Evolutionary conservation across 306 rosid species (phyloP), one percentile per base, ranked within the genome.

Genomic region (Dalbergia cultrata): DNA sequence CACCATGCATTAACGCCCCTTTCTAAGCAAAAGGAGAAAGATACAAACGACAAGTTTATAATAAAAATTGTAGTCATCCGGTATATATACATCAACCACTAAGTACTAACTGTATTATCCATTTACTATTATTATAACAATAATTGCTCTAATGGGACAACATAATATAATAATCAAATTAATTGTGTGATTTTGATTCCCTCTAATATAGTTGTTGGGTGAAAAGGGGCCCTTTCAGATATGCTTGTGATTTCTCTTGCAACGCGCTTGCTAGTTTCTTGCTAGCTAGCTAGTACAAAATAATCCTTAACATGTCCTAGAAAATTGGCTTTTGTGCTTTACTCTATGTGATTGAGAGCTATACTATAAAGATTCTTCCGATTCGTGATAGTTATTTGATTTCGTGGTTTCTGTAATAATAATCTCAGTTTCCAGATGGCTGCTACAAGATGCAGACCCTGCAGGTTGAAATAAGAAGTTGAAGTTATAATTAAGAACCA

Each of bases 151-250:
- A 63, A 77, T 54, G 63, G 64, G 75, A 77, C 74, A 70, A 71
- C 0, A 9, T 16, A 76, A 76, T 26, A 26, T 26, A 26, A 26
- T 77, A 64, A 63, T 76, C 56, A 70, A 62, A 70, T 52, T 70
- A 62, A 77, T 57, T 45, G 57, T 64, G 74, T 50, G 74, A 50
- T 75, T 68, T 34, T 21, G 45, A 49, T 75, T 59, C 22, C 59
- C 66, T 71, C 26, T 43, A 16, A 67, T 61, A 19, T 21, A 37
- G 71, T 75, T 59, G 72, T 70, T 76, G 62, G 61, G 61, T 54
- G 52, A 49, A 69, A 72, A 39, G 74, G 77, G 81, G 9, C 73
- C 76, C 85, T 75, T 67, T 50, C 61, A n/a, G 61, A 76, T 39
- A 21, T 65, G 49, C 50, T 56, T 11, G 13, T 76, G 59, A 68